Evolutionary conservation across 345 rosid genomes (phyloP).

Genomic region (Raphanus sativus): DNA sequence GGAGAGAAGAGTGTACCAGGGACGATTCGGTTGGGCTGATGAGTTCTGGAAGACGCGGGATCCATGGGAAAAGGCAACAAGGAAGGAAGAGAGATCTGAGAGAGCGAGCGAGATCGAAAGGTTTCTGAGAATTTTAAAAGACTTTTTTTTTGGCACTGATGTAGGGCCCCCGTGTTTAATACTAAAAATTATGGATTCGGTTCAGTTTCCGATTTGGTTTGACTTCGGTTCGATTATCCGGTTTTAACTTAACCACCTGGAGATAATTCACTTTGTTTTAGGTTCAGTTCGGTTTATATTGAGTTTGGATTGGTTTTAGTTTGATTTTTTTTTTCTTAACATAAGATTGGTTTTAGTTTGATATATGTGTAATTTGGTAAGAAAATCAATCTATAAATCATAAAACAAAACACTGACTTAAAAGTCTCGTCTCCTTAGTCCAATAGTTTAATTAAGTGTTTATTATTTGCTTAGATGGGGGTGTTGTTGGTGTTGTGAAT

Average conservation of each 20-base stretch:
- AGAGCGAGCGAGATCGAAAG: slow-evolving; percentile 16
- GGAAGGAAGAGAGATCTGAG: background rate
- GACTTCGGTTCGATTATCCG: background rate
- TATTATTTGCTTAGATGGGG: too few relatives aligned
- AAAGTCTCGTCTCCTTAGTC: too few relatives aligned
- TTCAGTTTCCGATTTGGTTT: background rate
- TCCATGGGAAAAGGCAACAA: slow-evolving; percentile 19
- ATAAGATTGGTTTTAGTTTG: too few relatives aligned
- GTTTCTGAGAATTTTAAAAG: background rate
- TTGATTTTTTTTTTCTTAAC: background rate
- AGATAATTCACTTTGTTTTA: background rate
- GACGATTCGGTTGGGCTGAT: slow-evolving; percentile 41
- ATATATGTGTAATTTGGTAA: too few relatives aligned
- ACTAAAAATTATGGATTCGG: background rate
- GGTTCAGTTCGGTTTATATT: too few relatives aligned
- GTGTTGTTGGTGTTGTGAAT: too few relatives aligned
- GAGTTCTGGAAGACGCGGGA: slow-evolving; percentile 33
- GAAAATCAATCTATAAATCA: too few relatives aligned
- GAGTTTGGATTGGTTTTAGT: background rate
- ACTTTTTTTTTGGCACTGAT: background rate
- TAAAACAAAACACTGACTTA: too few relatives aligned
- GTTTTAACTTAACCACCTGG: background rate
- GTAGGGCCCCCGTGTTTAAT: background rate
- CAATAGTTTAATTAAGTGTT: too few relatives aligned
- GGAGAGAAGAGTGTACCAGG: slow-evolving; percentile 36